Conservation (phyloP, 108 stramenopile species). For the Nannochloropsis salina region DNA sequence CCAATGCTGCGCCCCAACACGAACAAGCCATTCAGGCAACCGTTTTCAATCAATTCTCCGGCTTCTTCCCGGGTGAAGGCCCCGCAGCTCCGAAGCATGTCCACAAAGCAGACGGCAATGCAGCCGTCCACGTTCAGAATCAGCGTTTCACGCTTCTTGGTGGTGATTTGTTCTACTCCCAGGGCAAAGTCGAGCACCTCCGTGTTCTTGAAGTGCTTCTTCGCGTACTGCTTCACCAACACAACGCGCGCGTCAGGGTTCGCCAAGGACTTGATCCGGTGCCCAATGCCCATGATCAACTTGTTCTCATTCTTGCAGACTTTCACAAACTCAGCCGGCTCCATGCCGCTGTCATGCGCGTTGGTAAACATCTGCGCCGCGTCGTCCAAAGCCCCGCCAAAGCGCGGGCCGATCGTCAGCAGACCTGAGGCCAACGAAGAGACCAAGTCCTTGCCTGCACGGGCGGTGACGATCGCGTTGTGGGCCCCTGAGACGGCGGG, state of each 20-base stretch:
- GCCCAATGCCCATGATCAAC: slow-evolving; percentile 89
- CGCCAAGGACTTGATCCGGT: slow-evolving; percentile 68
- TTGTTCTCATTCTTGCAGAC: slow-evolving; percentile 69
- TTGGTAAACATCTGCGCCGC: slow-evolving; percentile 67
- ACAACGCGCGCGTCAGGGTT: slow-evolving; percentile 82
- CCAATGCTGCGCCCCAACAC: slow-evolving; percentile 77
- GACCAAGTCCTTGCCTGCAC: slow-evolving; percentile 83
- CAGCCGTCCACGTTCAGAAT: slow-evolving; percentile 89
- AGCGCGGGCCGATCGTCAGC: slow-evolving; percentile 78
- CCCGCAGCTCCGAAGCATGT: slow-evolving; percentile 78
- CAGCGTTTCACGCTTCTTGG: slow-evolving; percentile 75
- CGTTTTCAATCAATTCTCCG: slow-evolving; percentile 71
- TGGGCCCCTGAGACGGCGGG: slow-evolving; percentile 78
- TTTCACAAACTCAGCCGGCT: slow-evolving; percentile 67
- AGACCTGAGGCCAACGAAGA: slow-evolving; percentile 73
- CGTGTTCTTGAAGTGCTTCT: slow-evolving; percentile 68
- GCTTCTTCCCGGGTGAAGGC: slow-evolving; percentile 77
- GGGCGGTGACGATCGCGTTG: slow-evolving; percentile 82
- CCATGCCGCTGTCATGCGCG: slow-evolving; percentile 64
- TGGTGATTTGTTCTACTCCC: slow-evolving; percentile 77
- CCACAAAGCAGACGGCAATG: slow-evolving; percentile 84
- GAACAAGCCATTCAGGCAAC: slow-evolving; percentile 77
- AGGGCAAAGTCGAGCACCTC: slow-evolving; percentile 76
- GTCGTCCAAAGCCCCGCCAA: slow-evolving; percentile 83
- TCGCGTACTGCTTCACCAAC: slow-evolving; percentile 75